Evolutionary conservation across 768 basidiomycete genomes (phyloP).

Genomic region (Lactifluus rugatus): DNA sequence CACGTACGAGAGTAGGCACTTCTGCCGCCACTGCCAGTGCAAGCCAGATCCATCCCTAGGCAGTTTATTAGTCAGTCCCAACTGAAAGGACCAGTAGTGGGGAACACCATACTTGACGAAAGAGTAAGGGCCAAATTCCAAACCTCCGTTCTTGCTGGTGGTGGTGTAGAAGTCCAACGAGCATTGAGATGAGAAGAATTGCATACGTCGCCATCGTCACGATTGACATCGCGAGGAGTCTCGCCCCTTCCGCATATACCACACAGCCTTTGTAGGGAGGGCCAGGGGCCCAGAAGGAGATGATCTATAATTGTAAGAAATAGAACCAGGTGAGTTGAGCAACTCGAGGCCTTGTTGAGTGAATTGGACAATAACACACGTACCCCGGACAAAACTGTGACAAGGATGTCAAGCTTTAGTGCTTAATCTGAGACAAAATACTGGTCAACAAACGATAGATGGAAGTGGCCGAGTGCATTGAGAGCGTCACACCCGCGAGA

Average conservation of each 20-base stretch:
- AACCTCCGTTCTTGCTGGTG: neutral
- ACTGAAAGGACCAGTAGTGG: too few species aligned
- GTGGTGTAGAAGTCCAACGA: neutral
- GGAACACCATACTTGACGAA: neutral
- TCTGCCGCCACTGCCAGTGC: slow-evolving; percentile 5
- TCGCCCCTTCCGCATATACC: neutral
- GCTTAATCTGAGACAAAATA: neutral
- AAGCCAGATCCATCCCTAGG: slow-evolving; percentile 12
- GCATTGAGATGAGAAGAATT: slow-evolving; percentile 1
- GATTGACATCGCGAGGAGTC: slow-evolving; percentile 1
- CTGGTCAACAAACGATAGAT: neutral
- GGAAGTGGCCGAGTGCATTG: neutral
- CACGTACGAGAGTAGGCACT: slow-evolving; percentile 6
- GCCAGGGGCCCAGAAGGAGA: neutral
- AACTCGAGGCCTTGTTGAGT: neutral
- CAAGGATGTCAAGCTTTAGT: neutral
- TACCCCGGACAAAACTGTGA: neutral
- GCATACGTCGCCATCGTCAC: slow-evolving; percentile 2
- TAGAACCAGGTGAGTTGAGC: neutral
- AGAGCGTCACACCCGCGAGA: neutral
- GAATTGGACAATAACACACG: neutral
- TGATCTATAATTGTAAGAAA: neutral
- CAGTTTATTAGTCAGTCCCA: neutral
- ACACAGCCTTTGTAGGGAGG: slow-evolving; percentile 2
- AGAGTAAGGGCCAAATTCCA: slow-evolving; percentile 1